Conservation (phyloP, 164 flowering plant genomes). For the Berberis thunbergii region DNA sequence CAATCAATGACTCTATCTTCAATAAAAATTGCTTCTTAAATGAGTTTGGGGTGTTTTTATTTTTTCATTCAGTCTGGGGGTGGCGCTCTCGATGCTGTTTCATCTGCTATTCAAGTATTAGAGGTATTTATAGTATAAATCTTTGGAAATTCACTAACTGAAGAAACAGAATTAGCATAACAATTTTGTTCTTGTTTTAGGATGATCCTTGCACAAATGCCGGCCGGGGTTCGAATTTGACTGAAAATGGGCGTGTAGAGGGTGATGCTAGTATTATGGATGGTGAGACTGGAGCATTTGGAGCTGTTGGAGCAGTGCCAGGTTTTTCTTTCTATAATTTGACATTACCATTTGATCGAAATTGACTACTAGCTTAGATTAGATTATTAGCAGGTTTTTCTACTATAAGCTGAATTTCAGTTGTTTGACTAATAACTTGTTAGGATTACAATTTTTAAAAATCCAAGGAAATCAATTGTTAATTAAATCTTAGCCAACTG, state of each 20-base stretch:
- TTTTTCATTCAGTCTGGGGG: slow-evolving; percentile 38
- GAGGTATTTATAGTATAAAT: slow-evolving; percentile 41
- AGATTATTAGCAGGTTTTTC: no score
- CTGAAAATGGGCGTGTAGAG: slow-evolving; percentile 88
- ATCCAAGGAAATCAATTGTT: no score
- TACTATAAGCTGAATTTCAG: no score
- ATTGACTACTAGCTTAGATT: no score
- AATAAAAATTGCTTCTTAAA: slow-evolving; percentile 9
- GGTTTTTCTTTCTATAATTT: slow-evolving; percentile 31
- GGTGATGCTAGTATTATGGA: slow-evolving; percentile 99
- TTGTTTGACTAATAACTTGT: no score
- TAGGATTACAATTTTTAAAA: no score
- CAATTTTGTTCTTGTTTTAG: slow-evolving; percentile 21
- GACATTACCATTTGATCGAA: neutral
- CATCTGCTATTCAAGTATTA: slow-evolving; percentile 74
- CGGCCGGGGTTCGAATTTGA: slow-evolving; percentile 91
- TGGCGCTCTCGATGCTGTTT: slow-evolving; percentile 74
- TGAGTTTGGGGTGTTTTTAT: neutral
- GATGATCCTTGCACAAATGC: slow-evolving; percentile 96
- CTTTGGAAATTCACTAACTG: neutral
- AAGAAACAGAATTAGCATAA: neutral
- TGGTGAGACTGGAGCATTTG: slow-evolving; percentile 84
- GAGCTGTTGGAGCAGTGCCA: slow-evolving; percentile 94
- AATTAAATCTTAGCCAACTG: no score
- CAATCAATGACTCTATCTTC: neutral